Conservation (phyloP, 768 basidiomycete genomes). For the Punctularia strigosozonata region DNA sequence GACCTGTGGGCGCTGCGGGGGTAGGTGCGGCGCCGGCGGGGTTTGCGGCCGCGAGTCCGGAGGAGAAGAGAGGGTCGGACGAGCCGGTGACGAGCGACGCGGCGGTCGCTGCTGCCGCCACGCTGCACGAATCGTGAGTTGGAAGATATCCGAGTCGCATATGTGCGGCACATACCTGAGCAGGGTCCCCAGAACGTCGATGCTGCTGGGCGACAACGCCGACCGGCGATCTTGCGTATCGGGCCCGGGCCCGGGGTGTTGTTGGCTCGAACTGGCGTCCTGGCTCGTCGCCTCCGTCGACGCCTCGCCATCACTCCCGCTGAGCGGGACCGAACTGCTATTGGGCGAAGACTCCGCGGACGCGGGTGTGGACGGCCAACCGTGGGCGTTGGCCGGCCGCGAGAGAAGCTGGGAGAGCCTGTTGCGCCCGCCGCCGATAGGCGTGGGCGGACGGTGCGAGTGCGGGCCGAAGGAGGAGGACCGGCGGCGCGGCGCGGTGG, state of each 20-base stretch:
- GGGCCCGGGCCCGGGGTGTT: too few species aligned
- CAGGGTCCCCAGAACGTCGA: slow-evolving; percentile 75
- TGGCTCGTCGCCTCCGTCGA: too few species aligned
- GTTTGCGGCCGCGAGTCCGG: slow-evolving; percentile 45
- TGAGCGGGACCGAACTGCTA: too few species aligned
- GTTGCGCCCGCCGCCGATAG: not conserved
- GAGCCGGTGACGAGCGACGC: slow-evolving; percentile 73
- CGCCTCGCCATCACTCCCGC: too few species aligned
- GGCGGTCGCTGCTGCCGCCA: slow-evolving; percentile 87
- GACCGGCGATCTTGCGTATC: slow-evolving; percentile 19
- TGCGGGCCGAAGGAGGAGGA: not conserved
- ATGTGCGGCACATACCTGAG: slow-evolving; percentile 45
- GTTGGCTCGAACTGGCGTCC: too few species aligned
- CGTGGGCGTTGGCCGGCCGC: too few species aligned
- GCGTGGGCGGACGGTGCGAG: not conserved
- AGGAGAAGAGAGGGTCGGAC: slow-evolving; percentile 50
- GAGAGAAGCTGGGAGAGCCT: not conserved
- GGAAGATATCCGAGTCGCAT: slow-evolving; percentile 2
- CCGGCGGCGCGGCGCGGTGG: not conserved
- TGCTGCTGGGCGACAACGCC: slow-evolving; percentile 56
- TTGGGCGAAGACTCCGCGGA: too few species aligned
- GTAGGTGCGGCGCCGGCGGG: too few species aligned
- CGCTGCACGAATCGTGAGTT: slow-evolving; percentile 29
- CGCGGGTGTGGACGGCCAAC: too few species aligned
- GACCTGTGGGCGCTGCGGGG: too few species aligned